Evolutionary conservation across 164 flowering plant species (phyloP).

Genomic region (Magnolia officinalis): DNA sequence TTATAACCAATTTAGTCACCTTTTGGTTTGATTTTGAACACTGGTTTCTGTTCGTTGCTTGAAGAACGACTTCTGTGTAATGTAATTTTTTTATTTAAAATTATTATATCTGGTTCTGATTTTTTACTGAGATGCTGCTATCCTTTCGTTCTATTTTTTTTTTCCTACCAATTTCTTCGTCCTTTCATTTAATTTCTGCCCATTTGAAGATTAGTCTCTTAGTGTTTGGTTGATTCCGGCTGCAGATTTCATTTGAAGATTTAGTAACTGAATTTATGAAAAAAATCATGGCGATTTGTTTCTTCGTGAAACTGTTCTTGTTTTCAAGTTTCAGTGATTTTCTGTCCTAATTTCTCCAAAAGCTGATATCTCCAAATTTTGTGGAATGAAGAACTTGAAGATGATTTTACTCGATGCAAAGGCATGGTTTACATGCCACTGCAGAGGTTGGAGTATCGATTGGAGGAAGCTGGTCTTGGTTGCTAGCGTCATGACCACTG

Average conservation of each 20-base stretch:
- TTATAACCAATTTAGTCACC: background rate
- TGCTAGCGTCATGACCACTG: slow-evolving; percentile 37
- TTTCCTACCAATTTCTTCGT: background rate
- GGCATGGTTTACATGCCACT: slow-evolving; percentile 23
- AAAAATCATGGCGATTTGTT: too few species aligned
- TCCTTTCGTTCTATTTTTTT: background rate
- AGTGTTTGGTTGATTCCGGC: background rate
- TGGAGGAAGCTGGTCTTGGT: slow-evolving; percentile 54
- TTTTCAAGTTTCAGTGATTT: background rate
- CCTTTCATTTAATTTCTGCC: background rate
- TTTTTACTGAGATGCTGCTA: background rate
- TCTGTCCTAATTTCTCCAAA: background rate
- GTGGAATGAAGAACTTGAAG: slow-evolving; percentile 7
- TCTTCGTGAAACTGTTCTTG: too few species aligned
- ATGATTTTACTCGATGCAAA: slow-evolving; percentile 21
- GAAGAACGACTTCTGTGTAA: background rate
- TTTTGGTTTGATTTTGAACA: background rate
- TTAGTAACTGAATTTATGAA: too few species aligned
- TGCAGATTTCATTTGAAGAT: too few species aligned
- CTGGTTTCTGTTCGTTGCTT: background rate
- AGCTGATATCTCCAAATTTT: background rate
- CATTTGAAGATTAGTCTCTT: background rate
- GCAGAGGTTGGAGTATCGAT: slow-evolving; percentile 25
- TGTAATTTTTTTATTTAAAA: too few species aligned
- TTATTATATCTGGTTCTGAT: too few species aligned